A percentile compares a stretch with the other conserved stretches of the same genome.
Evolutionary conservation across 148 eudicot species (phyloP).

Genomic region (Talinum fruticosum): DNA sequence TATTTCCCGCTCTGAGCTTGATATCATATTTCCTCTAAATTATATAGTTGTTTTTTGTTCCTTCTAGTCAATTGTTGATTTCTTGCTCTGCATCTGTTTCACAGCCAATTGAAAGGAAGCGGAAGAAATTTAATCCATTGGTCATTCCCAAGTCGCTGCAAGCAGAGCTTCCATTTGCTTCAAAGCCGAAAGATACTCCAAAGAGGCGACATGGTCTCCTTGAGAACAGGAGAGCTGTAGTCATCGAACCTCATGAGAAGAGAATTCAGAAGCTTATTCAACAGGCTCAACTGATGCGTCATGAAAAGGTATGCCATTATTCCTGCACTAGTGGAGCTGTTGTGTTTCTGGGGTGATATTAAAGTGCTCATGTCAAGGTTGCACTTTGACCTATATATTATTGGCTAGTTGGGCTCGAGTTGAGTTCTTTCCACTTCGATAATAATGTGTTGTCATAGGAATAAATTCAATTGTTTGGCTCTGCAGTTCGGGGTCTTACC

Average conservation of each 20-base stretch:
- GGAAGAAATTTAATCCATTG: slow-evolving; percentile 69
- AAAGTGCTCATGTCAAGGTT: too few species aligned
- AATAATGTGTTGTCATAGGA: neutral
- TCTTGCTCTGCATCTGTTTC: neutral
- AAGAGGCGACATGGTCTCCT: slow-evolving; percentile 36
- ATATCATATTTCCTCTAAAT: neutral
- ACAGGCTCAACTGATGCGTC: slow-evolving; percentile 52
- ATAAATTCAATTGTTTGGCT: neutral
- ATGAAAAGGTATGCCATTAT: slow-evolving; percentile 61
- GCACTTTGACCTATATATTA: neutral
- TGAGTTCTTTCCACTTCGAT: too few species aligned
- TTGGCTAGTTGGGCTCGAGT: neutral
- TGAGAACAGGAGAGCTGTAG: slow-evolving; percentile 54
- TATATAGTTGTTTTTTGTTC: neutral
- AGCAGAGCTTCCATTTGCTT: slow-evolving; percentile 62
- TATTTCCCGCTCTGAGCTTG: neutral
- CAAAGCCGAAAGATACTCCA: slow-evolving; percentile 76
- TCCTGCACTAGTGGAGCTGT: too few species aligned
- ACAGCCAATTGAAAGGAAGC: slow-evolving; percentile 82
- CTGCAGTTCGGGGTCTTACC: too few species aligned
- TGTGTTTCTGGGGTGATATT: too few species aligned
- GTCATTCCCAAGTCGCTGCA: slow-evolving; percentile 74
- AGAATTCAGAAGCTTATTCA: slow-evolving; percentile 47
- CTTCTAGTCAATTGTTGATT: neutral
- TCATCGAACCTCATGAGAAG: slow-evolving; percentile 66